Conservation (phyloP, 192 early-diverging fungal genomes). For the Rhizophagus sp. region DNA sequence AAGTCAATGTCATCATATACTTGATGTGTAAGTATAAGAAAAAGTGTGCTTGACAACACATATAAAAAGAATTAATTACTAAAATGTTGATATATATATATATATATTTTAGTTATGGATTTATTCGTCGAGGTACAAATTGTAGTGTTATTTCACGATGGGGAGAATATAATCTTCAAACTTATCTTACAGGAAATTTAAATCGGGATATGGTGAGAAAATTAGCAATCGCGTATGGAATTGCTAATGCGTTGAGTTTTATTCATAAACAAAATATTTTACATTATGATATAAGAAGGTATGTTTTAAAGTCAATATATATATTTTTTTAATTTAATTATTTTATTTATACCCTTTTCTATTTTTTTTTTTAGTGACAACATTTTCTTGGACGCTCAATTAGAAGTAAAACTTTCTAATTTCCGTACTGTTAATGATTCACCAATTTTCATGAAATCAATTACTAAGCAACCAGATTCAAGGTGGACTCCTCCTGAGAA, state of each 20-base stretch:
- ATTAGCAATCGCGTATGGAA: background rate
- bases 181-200: background rate
- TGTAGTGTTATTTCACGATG: background rate
- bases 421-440: background rate
- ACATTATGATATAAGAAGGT: conserved; percentile 5
- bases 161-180: background rate
- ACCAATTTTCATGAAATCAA: background rate
- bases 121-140: background rate
- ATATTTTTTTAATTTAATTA: background rate
- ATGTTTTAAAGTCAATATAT: background rate
- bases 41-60: background rate
- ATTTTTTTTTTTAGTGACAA: background rate
- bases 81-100: too few relatives aligned
- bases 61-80: background rate
- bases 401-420: background rate
- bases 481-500: background rate
- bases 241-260: background rate
- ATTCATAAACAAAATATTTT: background rate
- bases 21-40: background rate
- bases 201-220: background rate
- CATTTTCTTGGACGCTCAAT: background rate
- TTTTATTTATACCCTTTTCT: background rate
- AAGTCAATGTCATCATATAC: background rate
- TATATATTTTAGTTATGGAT: background rate
- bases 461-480: background rate